A percentile compares a stretch with the other conserved stretches of the same genome.
phyloP scores from a whole-genome alignment of 345 rosid species.

The Dipteronia sinensis region DNA sequence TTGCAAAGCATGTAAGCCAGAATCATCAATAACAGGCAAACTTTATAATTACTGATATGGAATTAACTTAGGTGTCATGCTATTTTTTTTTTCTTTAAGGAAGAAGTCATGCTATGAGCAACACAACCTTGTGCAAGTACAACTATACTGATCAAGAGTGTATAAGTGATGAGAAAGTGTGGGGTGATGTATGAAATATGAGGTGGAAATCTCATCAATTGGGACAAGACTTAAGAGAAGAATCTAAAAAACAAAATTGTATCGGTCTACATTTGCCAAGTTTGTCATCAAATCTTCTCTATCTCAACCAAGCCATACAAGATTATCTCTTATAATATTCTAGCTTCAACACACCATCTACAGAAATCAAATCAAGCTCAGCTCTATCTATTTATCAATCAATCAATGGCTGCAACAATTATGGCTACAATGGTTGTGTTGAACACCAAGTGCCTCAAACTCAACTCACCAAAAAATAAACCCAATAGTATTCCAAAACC shows the following conservation, averaged over 20 bases:
- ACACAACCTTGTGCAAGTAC: too few species aligned
- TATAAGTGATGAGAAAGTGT: constrained; percentile 31
- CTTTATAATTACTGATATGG: too few species aligned
- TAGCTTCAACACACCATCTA: too few species aligned
- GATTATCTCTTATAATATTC: background rate
- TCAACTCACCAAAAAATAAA: constrained; percentile 36
- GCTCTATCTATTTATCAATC: too few species aligned
- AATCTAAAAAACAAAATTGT: constrained; percentile 47
- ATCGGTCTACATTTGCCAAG: constrained; percentile 38
- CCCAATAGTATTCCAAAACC: constrained; percentile 21
- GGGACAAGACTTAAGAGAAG: constrained; percentile 74
- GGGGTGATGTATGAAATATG: constrained; percentile 32
- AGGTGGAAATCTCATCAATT: constrained; percentile 38
- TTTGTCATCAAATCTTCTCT: constrained; percentile 16
- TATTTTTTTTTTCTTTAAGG: too few species aligned
- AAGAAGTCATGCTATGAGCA: too few species aligned
- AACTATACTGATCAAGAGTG: too few species aligned
- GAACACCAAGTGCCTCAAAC: constrained; percentile 57
- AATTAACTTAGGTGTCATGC: too few species aligned
- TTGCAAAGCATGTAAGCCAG: too few species aligned
- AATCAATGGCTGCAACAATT: constrained; percentile 60
- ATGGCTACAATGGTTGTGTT: constrained; percentile 69
- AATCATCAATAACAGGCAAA: too few species aligned
- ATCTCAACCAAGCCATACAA: too few species aligned
- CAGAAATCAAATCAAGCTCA: background rate